Base-by-base conservation (phyloP, 495 filamentous ascomycete species). In the Penicillium bialowiezense region DNA sequence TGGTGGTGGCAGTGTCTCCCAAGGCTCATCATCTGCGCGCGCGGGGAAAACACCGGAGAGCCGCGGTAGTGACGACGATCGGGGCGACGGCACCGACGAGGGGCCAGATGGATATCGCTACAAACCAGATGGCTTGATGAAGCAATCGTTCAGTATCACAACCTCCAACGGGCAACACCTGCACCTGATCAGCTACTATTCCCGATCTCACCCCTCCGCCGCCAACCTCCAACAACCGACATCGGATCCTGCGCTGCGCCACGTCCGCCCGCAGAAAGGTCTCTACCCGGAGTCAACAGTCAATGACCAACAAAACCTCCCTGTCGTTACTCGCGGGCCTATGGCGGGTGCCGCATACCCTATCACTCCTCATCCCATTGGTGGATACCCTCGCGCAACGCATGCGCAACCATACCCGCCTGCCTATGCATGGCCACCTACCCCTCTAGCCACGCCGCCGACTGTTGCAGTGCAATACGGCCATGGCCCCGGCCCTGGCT, bases 91-190 rank as follows among this genome's bases (percentile, higher is more conserved):
- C 50, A 70, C 67, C 0, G 89, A 92, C 24, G 89, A 90, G 35
- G 93, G 91, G 29, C 93, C 88, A 0, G 93, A 98, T 65, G 93
- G 93, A 10, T 98, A 97, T 65, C 81, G 92, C 44, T 98, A 98
- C 70, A 98, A 98, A 72, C 86, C 88, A 1, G 93, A 97, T 58
- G 93, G 93, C 0, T 73, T 98, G 29, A 96, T 96, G 91, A 98
- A 98, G 75, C 93, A 98, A 68, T 97, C 93, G 0, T 98, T 97
- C 77, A 97, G 92, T 73, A 97, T 98, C 64, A 96, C 92, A 3
- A 97, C 92, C 2, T 86, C 87, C 7, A 80, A 77, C 17, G 87
- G 88, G 23, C 90, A 97, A 51, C 95, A 97, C 58, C 80, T 98
- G 5, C 93, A 98, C 65, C 75, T 98, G 32, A 98, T 98, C 64